Evolutionary conservation across 768 basidiomycete genomes (phyloP).

Genomic region (Phaffia australis): DNA sequence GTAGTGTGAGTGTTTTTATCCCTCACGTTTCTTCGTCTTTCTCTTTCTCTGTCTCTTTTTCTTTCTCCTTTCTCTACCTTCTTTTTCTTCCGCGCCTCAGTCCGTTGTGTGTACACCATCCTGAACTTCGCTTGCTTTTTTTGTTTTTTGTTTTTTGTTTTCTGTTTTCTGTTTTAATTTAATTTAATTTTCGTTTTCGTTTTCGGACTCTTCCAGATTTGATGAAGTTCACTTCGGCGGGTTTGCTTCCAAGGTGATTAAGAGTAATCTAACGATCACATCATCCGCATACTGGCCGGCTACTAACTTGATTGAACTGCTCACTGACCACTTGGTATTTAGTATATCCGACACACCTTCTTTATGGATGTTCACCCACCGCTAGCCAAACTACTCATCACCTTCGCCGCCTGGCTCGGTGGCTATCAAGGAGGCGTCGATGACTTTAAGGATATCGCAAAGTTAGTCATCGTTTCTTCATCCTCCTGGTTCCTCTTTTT

Average conservation of each 20-base stretch:
- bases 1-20: slow-evolving; percentile 61
- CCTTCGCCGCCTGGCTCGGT: slow-evolving; percentile 71
- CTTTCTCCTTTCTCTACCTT: slow-evolving; percentile 1
- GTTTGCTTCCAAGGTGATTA: slow-evolving; percentile 58
- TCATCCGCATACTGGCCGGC: no score
- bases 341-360: slow-evolving; percentile 71
- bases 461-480: slow-evolving; percentile 45
- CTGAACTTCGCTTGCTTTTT: slow-evolving; percentile 4
- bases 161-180: no score
- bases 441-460: slow-evolving; percentile 96
- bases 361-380: slow-evolving; percentile 88
- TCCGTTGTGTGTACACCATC: neutral
- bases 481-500: neutral
- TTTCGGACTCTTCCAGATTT: slow-evolving; percentile 49
- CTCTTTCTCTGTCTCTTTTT: neutral
- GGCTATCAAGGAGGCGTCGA: slow-evolving; percentile 77
- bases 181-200: neutral
- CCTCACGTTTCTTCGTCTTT: neutral
- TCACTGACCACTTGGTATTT: neutral
- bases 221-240: slow-evolving; percentile 99
- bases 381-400: slow-evolving; percentile 88
- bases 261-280: neutral
- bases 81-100: neutral
- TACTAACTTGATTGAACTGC: neutral
- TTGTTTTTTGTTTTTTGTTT: no score